phyloP scores from a whole-genome alignment of 73 alveolate genomes.

The Paramecium tetraurelia region DNA sequence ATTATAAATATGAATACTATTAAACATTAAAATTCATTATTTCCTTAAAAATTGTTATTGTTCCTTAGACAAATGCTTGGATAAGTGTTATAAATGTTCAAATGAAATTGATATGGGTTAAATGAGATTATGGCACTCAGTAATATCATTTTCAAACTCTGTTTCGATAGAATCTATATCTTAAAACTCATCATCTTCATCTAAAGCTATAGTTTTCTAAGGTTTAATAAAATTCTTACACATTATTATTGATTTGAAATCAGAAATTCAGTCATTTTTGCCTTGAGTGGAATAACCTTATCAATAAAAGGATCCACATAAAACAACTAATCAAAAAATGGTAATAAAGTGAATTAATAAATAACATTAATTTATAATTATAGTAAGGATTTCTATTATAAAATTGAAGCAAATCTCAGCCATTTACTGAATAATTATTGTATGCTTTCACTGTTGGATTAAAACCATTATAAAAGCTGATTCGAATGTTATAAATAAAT shows the following conservation, averaged over 20 bases:
- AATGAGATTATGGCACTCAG: neutral
- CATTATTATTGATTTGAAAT: neutral
- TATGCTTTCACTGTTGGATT: neutral
- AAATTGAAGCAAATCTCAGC: constrained; percentile 29
- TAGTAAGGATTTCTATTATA: neutral
- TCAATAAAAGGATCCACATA: constrained; percentile 14
- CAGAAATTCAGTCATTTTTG: neutral
- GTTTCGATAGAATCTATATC: constrained; percentile 1
- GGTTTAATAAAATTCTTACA: neutral
- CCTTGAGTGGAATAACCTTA: neutral
- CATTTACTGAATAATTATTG: neutral
- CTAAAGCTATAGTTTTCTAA: neutral
- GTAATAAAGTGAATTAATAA: neutral
- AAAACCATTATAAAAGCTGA: neutral
- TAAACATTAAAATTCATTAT: neutral
- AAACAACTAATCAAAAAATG: neutral
- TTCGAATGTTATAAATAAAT: neutral
- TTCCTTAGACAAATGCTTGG: neutral
- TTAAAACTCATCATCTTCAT: constrained; percentile 26
- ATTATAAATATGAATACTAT: neutral
- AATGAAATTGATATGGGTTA: neutral
- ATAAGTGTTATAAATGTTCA: neutral
- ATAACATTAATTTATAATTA: neutral
- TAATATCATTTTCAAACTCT: constrained; percentile 26
- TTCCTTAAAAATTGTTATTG: neutral